Percentiles rank a stretch among this genome's conserved stretches.
Conservation (phyloP, 202 grass and related monocot genomes). For the Bolboschoenoplectus hybrid region DNA sequence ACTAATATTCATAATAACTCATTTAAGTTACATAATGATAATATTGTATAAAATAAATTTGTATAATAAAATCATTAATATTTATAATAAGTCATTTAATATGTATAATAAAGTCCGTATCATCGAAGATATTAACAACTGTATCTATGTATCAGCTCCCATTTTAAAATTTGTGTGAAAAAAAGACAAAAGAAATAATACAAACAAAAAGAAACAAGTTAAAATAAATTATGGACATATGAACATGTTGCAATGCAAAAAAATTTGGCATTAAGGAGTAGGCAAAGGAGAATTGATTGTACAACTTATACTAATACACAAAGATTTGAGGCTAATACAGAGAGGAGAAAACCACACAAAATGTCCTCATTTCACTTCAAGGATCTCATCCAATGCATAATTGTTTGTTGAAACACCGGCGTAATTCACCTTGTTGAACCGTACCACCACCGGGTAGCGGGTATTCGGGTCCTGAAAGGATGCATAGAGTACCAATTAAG, state of each 20-base stretch:
- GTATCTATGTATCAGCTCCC: too few species aligned
- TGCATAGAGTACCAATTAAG: background rate
- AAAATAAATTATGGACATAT: background rate
- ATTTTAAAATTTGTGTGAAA: background rate
- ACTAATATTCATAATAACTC: too few species aligned
- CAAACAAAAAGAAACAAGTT: background rate
- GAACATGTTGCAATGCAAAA: constrained; percentile 26
- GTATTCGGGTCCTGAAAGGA: constrained; percentile 63
- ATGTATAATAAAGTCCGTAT: too few species aligned
- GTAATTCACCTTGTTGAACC: constrained; percentile 89
- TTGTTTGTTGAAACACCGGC: constrained; percentile 93
- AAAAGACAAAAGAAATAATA: background rate
- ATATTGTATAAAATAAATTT: too few species aligned
- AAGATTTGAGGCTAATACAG: constrained; percentile 35
- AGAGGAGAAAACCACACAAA: constrained; percentile 13
- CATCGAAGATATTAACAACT: too few species aligned
- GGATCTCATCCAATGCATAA: constrained; percentile 90
- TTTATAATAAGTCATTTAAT: too few species aligned
- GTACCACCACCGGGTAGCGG: constrained; percentile 86
- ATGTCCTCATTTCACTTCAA: constrained; percentile 61
- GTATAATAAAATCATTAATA: too few species aligned
- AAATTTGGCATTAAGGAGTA: constrained; percentile 34
- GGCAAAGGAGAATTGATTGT: constrained; percentile 14
- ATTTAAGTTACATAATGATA: too few species aligned
- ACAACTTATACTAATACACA: constrained; percentile 41